A percentile compares a stretch with the other conserved stretches of the same genome.
These are phyloP conservation scores for Anisodus acutangulus DNA, from an alignment of 257 asterid species.

Conservation along the genomic window DNA sequence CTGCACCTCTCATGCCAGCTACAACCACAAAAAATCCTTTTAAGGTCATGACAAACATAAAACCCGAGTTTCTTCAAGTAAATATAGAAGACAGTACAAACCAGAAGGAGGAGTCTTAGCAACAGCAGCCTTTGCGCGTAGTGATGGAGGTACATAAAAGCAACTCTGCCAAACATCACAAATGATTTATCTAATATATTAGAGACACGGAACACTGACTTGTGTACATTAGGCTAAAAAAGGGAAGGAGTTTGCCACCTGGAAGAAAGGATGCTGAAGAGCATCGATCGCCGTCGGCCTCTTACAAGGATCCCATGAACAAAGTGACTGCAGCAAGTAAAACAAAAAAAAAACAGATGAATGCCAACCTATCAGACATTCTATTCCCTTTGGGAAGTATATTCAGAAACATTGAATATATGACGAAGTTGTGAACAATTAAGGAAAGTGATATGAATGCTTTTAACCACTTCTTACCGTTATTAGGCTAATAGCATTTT, in stretches of 20 bases:
- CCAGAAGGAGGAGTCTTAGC: slow-evolving; percentile 82
- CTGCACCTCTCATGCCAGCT: slow-evolving; percentile 47
- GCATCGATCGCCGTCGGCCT: slow-evolving; percentile 88
- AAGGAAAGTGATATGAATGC: neutral
- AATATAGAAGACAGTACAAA: slow-evolving; percentile 39
- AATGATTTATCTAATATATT: neutral
- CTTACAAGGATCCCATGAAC: slow-evolving; percentile 92
- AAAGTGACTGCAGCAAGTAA: slow-evolving; percentile 61
- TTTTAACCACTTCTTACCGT: slow-evolving; percentile 38
- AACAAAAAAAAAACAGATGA: neutral
- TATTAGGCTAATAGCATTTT: slow-evolving; percentile 65
- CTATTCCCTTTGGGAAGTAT: too few species aligned
- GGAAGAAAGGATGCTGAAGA: slow-evolving; percentile 93
- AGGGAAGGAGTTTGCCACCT: slow-evolving; percentile 49
- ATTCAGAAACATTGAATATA: neutral
- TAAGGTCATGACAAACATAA: neutral
- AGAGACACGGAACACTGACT: neutral
- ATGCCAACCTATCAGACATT: neutral
- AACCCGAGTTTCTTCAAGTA: slow-evolving; percentile 25
- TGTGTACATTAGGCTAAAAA: neutral
- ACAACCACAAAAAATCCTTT: slow-evolving; percentile 28
- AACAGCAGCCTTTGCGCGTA: slow-evolving; percentile 62
- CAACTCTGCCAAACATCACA: slow-evolving; percentile 62
- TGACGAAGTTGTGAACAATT: neutral
- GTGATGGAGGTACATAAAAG: slow-evolving; percentile 81